These are phyloP conservation scores for Alternaria atra DNA, from an alignment of 2,329 filamentous ascomycete species.

Conservation along the genomic window DNA sequence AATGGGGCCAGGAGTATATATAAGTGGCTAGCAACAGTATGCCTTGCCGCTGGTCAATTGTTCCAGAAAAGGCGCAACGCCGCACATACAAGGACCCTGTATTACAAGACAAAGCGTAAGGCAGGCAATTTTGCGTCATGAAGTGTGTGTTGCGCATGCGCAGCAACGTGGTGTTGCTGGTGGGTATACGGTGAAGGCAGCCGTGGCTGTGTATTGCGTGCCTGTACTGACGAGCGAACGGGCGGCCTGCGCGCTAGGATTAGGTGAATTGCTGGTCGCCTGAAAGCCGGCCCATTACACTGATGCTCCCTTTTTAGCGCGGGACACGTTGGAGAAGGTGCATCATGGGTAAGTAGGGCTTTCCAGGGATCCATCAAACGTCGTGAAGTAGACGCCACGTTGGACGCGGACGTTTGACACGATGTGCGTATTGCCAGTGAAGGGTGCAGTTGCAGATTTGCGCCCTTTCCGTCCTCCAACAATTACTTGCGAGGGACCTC, in stretches of 20 bases:
- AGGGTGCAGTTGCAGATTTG: neutral
- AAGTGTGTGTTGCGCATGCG: constrained; percentile 27
- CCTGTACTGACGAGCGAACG: constrained; percentile 12
- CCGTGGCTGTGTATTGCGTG: constrained; percentile 28
- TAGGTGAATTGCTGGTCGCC: constrained; percentile 8
- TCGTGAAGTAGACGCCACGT: neutral
- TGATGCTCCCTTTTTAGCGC: neutral
- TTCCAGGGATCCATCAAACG: neutral
- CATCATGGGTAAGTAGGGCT: neutral
- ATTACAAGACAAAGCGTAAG: constrained; percentile 12
- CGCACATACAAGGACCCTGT: constrained; percentile 10
- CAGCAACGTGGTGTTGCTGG: constrained; percentile 15
- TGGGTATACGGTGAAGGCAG: constrained; percentile 23
- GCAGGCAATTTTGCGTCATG: constrained; percentile 27
- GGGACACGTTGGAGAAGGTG: neutral
- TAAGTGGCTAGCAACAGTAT: constrained; percentile 7
- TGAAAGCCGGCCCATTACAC: constrained; percentile 8
- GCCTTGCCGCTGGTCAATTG: constrained; percentile 11
- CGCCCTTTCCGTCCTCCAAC: neutral
- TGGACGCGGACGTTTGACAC: neutral
- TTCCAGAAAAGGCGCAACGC: constrained; percentile 20
- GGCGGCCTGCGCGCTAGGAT: neutral
- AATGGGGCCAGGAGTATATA: constrained; percentile 28
- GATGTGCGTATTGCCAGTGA: neutral
- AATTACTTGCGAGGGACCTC: neutral